Base-by-base conservation (phyloP, 148 eudicot species). In the Persicaria tinctoria region DNA sequence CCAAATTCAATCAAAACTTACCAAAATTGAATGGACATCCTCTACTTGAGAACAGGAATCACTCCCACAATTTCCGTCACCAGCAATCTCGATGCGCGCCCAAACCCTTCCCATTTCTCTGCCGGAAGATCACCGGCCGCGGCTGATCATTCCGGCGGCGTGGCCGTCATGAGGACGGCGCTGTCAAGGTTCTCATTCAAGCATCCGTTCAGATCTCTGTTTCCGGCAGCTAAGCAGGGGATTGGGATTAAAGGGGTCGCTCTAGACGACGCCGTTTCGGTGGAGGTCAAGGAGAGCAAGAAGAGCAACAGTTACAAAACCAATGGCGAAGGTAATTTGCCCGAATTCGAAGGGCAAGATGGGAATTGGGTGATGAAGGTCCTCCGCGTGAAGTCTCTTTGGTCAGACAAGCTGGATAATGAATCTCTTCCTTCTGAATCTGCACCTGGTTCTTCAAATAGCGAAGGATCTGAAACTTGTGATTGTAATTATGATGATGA, bases 291-390 rank as follows among this genome's bases (percentile, higher is more conserved):
- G 59, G 51, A 55, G 5, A 59, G 68, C 70, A 49, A 75, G 70
- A 49, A 75, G 70, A 85, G 5, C 68, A 60, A 20, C 23, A 50
- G 9, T 12, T 1, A 16, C 10, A 8, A 8, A 44, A 81, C 79
- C 49, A 86, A 82, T 59, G 74, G 70, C 55, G 81, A 51, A 16
- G 84, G 80, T 63, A 20, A 70, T 70, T 46, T 46, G 23, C 51
- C 45, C 51, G 5, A 70, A 0, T 17, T 9, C 7, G 68, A 4
- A 78, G 53, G 18, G 72, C 45, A 79, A 64, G 79, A 82, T 78
- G 90, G 86, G 83, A 95, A 87, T 82, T 92, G 97, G 99, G 97
- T 92, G 10, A 70, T 83, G 77, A 92, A 90, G 85, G 84, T 92
- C 77, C 85, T 95, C 62, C 89, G 77, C 59, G 89, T 91, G 5